phyloP scores from a whole-genome alignment of 148 eudicot genomes.

The Camellia japonica region DNA sequence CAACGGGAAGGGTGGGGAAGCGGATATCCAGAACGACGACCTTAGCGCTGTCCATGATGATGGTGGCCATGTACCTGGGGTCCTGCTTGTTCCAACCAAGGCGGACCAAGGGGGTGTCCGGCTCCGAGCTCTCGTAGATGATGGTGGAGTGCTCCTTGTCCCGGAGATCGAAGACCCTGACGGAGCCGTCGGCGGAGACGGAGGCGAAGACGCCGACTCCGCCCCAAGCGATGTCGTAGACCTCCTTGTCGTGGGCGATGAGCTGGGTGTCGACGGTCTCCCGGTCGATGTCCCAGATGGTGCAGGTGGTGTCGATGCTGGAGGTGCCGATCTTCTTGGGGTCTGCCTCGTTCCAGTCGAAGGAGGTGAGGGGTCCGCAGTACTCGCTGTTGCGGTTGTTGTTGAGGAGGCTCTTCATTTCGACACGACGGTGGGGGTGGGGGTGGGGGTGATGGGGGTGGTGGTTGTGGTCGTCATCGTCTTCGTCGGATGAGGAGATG shows the following conservation, averaged over 20 bases:
- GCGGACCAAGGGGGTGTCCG: constrained; percentile 79
- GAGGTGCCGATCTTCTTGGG: constrained; percentile 64
- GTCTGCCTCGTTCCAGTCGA: constrained; percentile 78
- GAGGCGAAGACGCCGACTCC: constrained; percentile 72
- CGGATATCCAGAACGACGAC: constrained; percentile 89
- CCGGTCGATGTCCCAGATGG: constrained; percentile 72
- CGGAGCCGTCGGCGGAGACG: constrained; percentile 73
- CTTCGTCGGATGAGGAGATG: constrained; percentile 25
- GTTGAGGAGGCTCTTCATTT: constrained; percentile 42
- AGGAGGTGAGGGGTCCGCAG: constrained; percentile 63
- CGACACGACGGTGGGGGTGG: constrained; percentile 20
- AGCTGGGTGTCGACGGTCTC: constrained; percentile 69
- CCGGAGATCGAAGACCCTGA: constrained; percentile 63
- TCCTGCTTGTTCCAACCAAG: constrained; percentile 98
- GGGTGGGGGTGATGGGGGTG: no score
- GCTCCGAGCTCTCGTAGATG: constrained; percentile 73
- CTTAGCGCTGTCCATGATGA: constrained; percentile 90
- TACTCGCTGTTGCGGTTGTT: constrained; percentile 57
- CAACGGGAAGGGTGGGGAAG: constrained; percentile 85
- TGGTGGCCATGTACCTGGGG: constrained; percentile 94
- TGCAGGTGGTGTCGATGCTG: constrained; percentile 67
- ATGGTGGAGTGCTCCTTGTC: constrained; percentile 79
- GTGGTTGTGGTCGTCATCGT: constrained; percentile 1
- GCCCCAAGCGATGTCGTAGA: constrained; percentile 79
- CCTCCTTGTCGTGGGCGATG: constrained; percentile 85